phyloP scores from a whole-genome alignment of 345 rosid species.

The Ceriops tagal region DNA sequence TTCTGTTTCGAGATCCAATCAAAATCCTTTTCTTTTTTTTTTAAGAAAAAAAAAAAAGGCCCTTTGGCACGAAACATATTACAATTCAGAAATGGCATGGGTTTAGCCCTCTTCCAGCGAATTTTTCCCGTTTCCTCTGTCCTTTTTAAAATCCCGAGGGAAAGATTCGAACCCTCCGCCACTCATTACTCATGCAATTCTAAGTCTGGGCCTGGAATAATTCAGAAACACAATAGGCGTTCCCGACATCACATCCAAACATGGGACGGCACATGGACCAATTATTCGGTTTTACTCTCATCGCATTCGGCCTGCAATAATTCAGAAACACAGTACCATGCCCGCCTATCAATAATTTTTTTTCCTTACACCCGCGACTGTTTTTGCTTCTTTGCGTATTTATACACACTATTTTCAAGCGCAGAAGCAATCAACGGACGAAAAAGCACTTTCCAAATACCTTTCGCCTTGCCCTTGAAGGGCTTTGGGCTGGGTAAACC shows the following conservation, averaged over 20 bases:
- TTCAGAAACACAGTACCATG: constrained; percentile 5
- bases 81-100: constrained; percentile 1
- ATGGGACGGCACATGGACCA: constrained; percentile 9
- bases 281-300: constrained; percentile 9
- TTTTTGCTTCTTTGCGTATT: neutral
- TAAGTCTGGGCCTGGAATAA: neutral
- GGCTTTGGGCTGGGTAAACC: neutral
- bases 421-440: neutral
- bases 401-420: neutral
- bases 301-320: constrained; percentile 16
- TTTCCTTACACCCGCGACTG: neutral
- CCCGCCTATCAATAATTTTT: neutral
- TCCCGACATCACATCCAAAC: constrained; percentile 9
- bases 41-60: too few species aligned
- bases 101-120: neutral
- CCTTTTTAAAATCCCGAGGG: too few species aligned
- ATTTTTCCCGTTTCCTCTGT: neutral
- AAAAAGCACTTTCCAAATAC: neutral
- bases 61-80: neutral
- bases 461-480: too few species aligned
- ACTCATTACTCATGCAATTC: neutral
- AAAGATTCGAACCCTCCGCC: constrained; percentile 1
- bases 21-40: too few species aligned
- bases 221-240: neutral
- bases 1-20: too few species aligned